Percentiles rank a stretch among this genome's conserved stretches.
phyloP scores from a whole-genome alignment of 768 basidiomycete species.

The Termitomyces sp. region DNA sequence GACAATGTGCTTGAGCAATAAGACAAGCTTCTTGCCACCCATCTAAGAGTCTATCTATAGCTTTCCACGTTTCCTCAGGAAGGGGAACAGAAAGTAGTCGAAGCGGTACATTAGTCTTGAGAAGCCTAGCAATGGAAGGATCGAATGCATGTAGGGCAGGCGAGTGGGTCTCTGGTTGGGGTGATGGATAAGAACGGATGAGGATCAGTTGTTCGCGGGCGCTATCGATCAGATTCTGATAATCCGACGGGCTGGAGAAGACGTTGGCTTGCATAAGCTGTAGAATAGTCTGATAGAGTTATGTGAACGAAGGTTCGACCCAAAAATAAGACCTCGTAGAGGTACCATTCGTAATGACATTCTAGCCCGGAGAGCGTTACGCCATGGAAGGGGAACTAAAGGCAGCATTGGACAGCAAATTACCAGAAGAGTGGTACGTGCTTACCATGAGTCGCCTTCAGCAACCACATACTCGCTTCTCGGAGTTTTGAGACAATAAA shows the following conservation, averaged over 20 bases:
- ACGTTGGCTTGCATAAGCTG: conserved; percentile 41
- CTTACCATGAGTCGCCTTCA: conserved; percentile 36
- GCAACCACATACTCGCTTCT: conserved; percentile 57
- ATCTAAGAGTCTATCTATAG: conserved; percentile 42
- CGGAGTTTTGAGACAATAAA: conserved; percentile 52
- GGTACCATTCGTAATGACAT: conserved; percentile 55
- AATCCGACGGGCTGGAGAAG: conserved; percentile 28
- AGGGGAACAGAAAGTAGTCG: conserved; percentile 50
- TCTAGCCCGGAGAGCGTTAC: conserved; percentile 43
- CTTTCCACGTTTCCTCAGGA: conserved; percentile 45
- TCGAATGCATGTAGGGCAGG: conserved; percentile 55
- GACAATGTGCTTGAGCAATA: conserved; percentile 35
- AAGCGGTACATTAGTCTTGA: conserved; percentile 65
- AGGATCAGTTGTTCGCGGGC: conserved; percentile 36
- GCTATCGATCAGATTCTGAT: conserved; percentile 28
- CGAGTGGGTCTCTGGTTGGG: conserved; percentile 36
- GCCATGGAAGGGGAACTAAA: conserved; percentile 43
- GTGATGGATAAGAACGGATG: conserved; percentile 31
- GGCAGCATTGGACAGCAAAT: not conserved
- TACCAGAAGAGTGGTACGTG: not conserved
- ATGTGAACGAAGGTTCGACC: not conserved
- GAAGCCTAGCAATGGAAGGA: conserved; percentile 56
- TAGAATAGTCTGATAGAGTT: conserved; percentile 34
- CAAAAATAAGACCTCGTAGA: not conserved
- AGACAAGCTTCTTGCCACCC: conserved; percentile 48